Evolutionary conservation across 2,329 filamentous ascomycete species (phyloP).

Genomic region (Fusarium haematococcum): DNA sequence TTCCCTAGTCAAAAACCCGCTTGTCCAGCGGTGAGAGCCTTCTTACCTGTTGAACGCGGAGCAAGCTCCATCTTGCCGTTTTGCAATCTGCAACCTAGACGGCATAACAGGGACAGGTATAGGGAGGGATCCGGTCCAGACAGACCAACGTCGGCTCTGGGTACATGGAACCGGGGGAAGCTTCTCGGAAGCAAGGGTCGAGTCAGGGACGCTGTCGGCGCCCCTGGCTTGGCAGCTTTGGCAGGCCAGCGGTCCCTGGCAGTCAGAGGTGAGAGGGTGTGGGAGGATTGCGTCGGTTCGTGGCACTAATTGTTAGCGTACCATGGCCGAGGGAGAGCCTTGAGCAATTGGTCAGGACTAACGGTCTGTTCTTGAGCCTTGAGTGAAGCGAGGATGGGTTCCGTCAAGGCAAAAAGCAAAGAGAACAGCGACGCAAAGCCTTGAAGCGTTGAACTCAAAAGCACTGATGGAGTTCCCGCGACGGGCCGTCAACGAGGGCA

Average conservation of each 20-base stretch:
- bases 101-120: constrained; percentile 35
- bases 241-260: constrained; percentile 30
- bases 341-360: neutral
- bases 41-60: constrained; percentile 19
- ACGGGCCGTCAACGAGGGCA: constrained; percentile 4
- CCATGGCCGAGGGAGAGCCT: constrained; percentile 24
- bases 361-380: constrained; percentile 9
- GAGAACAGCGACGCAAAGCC: neutral
- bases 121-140: constrained; percentile 19
- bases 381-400: constrained; percentile 3
- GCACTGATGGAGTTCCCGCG: constrained; percentile 14
- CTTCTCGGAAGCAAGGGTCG: constrained; percentile 32
- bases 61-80: constrained; percentile 8
- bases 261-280: constrained; percentile 11
- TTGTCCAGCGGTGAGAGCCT: constrained; percentile 30
- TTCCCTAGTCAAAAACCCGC: constrained; percentile 11
- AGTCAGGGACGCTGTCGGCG: constrained; percentile 21
- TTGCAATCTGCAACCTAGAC: constrained; percentile 31
- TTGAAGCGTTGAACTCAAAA: constrained; percentile 1
- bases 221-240: constrained; percentile 31
- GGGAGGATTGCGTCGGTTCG: constrained; percentile 29
- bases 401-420: constrained; percentile 18
- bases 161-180: constrained; percentile 18
- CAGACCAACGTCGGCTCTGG: constrained; percentile 15
- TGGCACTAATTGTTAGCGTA: constrained; percentile 36